Evolutionary conservation across 164 flowering plant species (phyloP).

Genomic region (Sextonia rubra): DNA sequence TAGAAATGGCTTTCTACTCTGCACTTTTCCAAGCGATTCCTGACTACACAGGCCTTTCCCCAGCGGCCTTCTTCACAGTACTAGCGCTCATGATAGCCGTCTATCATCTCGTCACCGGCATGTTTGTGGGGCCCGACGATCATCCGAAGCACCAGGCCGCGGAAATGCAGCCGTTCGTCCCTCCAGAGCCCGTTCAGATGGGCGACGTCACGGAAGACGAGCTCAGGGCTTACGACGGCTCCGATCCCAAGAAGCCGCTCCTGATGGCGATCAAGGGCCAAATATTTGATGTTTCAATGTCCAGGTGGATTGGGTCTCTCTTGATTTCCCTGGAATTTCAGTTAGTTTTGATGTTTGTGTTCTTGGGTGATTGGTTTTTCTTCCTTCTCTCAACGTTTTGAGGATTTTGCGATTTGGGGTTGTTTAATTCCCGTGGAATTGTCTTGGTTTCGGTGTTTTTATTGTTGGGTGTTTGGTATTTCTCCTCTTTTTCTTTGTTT

Average conservation of each 20-base stretch:
- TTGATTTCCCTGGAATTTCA: neutral
- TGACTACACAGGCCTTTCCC: conserved; percentile 58
- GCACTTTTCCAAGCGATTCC: conserved; percentile 35
- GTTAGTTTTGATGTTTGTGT: neutral
- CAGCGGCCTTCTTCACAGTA: conserved; percentile 66
- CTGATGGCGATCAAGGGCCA: conserved; percentile 64
- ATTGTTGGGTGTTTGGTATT: neutral
- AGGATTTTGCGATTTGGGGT: neutral
- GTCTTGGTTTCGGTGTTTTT: neutral
- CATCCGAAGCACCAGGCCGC: neutral
- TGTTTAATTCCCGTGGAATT: neutral
- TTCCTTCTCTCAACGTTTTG: neutral
- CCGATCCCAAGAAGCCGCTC: conserved; percentile 31
- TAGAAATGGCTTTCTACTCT: conserved; percentile 32
- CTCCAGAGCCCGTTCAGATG: conserved; percentile 16
- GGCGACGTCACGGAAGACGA: conserved; percentile 21
- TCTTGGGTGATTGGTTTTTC: neutral
- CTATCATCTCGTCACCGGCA: conserved; percentile 42
- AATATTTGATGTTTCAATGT: conserved; percentile 61
- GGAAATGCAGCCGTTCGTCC: neutral
- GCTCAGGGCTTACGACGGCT: conserved; percentile 20
- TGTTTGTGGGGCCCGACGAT: conserved; percentile 52
- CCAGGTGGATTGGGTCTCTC: conserved; percentile 34
- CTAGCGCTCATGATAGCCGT: conserved; percentile 43
- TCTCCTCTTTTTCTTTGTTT: neutral